phyloP scores from a whole-genome alignment of 805 yeast species.

The Starmerella bombi region DNA sequence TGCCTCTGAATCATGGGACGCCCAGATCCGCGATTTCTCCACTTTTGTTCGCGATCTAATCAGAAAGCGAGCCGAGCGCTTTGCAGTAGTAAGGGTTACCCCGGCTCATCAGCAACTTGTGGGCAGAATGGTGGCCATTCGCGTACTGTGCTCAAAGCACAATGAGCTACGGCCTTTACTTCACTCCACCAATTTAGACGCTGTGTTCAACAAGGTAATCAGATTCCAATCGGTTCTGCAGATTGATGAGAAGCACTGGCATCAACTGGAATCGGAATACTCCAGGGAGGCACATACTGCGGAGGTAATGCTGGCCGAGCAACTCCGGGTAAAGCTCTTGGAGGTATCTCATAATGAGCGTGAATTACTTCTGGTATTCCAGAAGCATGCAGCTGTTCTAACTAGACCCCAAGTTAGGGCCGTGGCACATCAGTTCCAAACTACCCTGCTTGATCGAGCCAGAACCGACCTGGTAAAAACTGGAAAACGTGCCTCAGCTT shows the following conservation, averaged over 20 bases:
- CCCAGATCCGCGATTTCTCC: slow-evolving; percentile 47
- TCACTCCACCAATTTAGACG: background rate
- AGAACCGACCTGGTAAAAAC: slow-evolving; percentile 3
- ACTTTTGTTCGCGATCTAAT: slow-evolving; percentile 59
- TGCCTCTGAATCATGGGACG: slow-evolving; percentile 38
- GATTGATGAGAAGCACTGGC: slow-evolving; percentile 28
- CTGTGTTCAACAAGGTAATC: slow-evolving; percentile 4
- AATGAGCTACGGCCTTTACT: slow-evolving; percentile 16
- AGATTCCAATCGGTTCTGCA: background rate
- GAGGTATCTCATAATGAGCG: slow-evolving; percentile 25
- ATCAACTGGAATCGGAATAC: slow-evolving; percentile 32
- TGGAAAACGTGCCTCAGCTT: background rate
- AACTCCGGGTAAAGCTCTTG: slow-evolving; percentile 32
- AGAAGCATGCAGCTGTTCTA: slow-evolving; percentile 37
- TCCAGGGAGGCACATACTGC: slow-evolving; percentile 32
- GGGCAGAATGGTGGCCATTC: slow-evolving; percentile 34
- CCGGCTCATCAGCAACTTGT: slow-evolving; percentile 32
- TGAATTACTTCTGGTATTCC: slow-evolving; percentile 39
- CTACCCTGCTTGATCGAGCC: slow-evolving; percentile 36
- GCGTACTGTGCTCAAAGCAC: slow-evolving; percentile 40
- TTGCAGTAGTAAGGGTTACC: slow-evolving; percentile 49
- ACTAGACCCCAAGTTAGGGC: slow-evolving; percentile 41
- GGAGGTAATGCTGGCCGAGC: slow-evolving; percentile 35
- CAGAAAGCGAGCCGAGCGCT: slow-evolving; percentile 59
- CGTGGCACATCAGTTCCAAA: slow-evolving; percentile 49